Evolutionary conservation across 1,139 yeast species (phyloP), one percentile per base, ranked within the genome.

Genomic region (Kodamaea suecica): DNA sequence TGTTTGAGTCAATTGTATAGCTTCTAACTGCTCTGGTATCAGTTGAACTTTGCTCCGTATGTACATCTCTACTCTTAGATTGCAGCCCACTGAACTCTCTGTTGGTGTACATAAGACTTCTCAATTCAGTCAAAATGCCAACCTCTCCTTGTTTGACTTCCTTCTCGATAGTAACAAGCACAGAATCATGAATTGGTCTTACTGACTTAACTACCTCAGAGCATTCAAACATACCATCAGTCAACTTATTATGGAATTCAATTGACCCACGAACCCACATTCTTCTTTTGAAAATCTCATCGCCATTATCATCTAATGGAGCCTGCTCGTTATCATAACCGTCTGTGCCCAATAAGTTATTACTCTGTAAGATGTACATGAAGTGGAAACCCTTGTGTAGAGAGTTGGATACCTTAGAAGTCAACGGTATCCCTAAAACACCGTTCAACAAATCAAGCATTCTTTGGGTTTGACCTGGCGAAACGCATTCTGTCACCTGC

Each of bases 251-350:
- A 49, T 53, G 49, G 52, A 74, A 70, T 4, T 57, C 58, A 19
- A 86, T 59, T 17, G 67, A 56, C 1, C 97, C 97, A 26, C 80
- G 78, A 0, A 76, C 80, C 97, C 97, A 90, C 78, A 90, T 73
- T 23, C 97, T 63, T 41, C 94, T 63, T 17, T 61, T 60, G 51
- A 66, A 86, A 5, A 59, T 49, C 30, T 51, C 63, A 3, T 48
- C 36, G 5, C 49, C 48, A 4, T 41, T 40, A 2, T 29, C 31
- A 27, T 42, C 48, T 1, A 40, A 29, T 1, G 96, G 96, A 1
- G 92, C 80, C 54, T 85, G 95, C 48, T 81, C 78, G 38, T 80
- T 70, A 47, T 85, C 95, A 57, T 86, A 90, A 0, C 97, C 97
- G 55, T 90, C 97, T 2, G 50, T 31, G 1, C 84, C 80, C 17